A percentile compares a stretch with the other conserved stretches of the same genome.
Evolutionary conservation across 2,329 filamentous ascomycete species (phyloP).

Genomic region (Aspergillus costaricaensis): DNA sequence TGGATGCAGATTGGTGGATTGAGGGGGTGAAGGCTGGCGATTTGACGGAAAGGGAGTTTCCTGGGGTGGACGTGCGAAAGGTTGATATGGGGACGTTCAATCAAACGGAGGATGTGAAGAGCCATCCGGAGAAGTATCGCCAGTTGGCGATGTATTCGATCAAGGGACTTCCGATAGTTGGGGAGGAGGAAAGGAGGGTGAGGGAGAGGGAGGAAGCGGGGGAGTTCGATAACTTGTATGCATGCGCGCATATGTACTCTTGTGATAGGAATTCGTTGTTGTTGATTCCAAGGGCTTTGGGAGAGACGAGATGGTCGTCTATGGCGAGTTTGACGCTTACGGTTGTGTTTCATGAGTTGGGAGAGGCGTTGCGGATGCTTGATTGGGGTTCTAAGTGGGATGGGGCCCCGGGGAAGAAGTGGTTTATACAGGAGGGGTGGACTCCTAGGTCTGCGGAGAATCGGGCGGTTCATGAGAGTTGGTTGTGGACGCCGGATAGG

Average conservation of each 20-base stretch:
- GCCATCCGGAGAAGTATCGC: constrained; percentile 37
- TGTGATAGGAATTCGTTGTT: constrained; percentile 59
- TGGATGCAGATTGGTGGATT: constrained; percentile 43
- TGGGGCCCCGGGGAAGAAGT: constrained; percentile 33
- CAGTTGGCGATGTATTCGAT: constrained; percentile 52
- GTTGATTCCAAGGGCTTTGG: constrained; percentile 54
- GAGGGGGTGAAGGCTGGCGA: constrained; percentile 28
- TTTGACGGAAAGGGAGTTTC: constrained; percentile 35
- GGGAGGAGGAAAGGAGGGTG: constrained; percentile 27
- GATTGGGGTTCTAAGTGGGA: constrained; percentile 31
- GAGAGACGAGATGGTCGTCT: constrained; percentile 40
- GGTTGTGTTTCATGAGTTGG: constrained; percentile 50
- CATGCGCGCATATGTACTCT: constrained; percentile 60
- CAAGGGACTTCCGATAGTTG: constrained; percentile 39
- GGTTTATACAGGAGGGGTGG: constrained; percentile 55
- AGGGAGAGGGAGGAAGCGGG: constrained; percentile 30
- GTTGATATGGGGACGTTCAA: constrained; percentile 57
- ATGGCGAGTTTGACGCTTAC: constrained; percentile 54
- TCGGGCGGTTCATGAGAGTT: constrained; percentile 50
- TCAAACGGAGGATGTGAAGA: constrained; percentile 25
- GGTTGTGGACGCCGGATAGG: constrained; percentile 48
- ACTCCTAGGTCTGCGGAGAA: constrained; percentile 49
- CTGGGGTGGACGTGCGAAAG: constrained; percentile 53
- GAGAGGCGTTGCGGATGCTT: constrained; percentile 44
- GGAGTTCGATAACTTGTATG: constrained; percentile 55